Evolutionary conservation across 1,139 yeast species (phyloP), one percentile per base, ranked within the genome.

Genomic region (Kodamaea sp.): DNA sequence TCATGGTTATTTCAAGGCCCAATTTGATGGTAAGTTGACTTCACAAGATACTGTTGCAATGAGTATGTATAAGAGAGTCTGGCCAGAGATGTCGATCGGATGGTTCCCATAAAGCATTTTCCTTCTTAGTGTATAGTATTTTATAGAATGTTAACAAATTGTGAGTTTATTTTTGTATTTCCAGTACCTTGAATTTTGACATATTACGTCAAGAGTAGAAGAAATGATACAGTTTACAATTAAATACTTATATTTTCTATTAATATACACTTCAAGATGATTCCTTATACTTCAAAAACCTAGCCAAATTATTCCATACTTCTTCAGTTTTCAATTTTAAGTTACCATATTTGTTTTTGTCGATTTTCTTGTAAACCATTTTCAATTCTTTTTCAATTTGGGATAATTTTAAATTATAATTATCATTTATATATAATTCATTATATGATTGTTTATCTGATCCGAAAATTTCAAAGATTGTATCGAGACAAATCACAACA

Each of bases 1-100:
- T 3, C 98, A 94, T 62, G 99, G 99, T 47, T 88, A 92, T 67
- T 90, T 84, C 75, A 94, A 94, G 67, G 96, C 97, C 20, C 85
- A 87, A 15, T 94, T 94, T 56, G 97, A 94, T 59, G 94, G 94
- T 41, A 86, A 83, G 55, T 71, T 94, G 53, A 79, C 87, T 35
- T 86, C 97, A 0, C 97, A 90, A 65, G 98, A 94, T 62, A 82
- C 88, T 9, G 81, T 92, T 32, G 97, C 90, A 26, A 88, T 94
- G 97, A 83, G 96, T 32, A 66, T 94, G 52, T 92, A 85, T 68
- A 90, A 87, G 67, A 81, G 98, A 55, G 83, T 84, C 43, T 94
- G 97, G 97, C 97, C 97, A 29, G 74, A 65, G 41, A 53, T 61
- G 32, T 68, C 77, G 7, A 46, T 52, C 22, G 45, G 54, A 47